These are phyloP conservation scores for Myriosclerotinia scirpicola DNA, from an alignment of 2,329 filamentous ascomycete genomes.

Conservation along the genomic window DNA sequence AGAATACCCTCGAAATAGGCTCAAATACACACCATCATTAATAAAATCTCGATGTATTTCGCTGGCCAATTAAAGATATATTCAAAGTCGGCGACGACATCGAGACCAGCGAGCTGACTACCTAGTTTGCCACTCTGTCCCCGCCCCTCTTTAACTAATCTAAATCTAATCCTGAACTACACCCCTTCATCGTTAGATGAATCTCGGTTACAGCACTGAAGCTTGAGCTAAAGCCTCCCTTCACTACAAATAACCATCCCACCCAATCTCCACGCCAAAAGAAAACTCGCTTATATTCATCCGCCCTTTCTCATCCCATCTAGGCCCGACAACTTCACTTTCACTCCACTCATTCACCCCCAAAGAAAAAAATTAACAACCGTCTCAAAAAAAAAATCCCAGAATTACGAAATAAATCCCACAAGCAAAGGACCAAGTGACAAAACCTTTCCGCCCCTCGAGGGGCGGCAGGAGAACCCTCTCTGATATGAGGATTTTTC, in stretches of 20 bases:
- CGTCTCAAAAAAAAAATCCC: fast-evolving
- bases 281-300: background rate
- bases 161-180: no score
- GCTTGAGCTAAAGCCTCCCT: background rate
- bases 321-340: background rate
- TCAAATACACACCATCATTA: no score
- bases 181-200: no score
- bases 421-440: background rate
- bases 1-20: no score
- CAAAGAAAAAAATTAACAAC: background rate
- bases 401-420: background rate
- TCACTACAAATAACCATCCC: background rate
- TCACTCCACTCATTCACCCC: background rate
- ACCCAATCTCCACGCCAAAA: background rate
- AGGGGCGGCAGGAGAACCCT: conserved; percentile 3
- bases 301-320: background rate
- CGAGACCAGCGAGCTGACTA: no score
- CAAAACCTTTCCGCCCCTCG: conserved; percentile 7
- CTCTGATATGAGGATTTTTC: conserved; percentile 1
- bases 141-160: no score
- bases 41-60: no score
- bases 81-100: no score
- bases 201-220: background rate
- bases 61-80: no score
- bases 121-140: no score